These are phyloP conservation scores for Tetrapisispora pingtungensis DNA, from an alignment of 805 yeast species.

Conservation along the genomic window DNA sequence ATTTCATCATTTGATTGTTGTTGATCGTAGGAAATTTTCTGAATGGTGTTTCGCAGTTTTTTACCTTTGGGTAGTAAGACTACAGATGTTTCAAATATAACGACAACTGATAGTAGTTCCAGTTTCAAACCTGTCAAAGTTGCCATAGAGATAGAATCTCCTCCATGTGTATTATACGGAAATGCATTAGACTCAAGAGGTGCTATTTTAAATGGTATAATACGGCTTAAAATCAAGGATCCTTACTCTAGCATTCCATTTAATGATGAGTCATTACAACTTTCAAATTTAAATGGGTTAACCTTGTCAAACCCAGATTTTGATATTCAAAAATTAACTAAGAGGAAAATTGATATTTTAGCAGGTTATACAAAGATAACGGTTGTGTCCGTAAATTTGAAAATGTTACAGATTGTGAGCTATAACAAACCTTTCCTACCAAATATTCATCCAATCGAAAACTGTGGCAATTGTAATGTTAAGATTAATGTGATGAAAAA, in stretches of 20 bases:
- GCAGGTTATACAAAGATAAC: slow-evolving; percentile 36
- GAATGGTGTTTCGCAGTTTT: slow-evolving; percentile 3
- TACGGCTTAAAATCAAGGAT: slow-evolving; percentile 45
- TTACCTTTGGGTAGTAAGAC: neutral
- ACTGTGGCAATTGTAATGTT: slow-evolving; percentile 50
- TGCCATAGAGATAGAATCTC: slow-evolving; percentile 67
- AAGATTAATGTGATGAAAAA: slow-evolving; percentile 57
- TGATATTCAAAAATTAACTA: slow-evolving; percentile 7
- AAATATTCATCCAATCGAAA: slow-evolving; percentile 37
- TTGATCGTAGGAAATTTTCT: neutral
- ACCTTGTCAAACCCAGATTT: slow-evolving; percentile 10
- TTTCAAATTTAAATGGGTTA: neutral
- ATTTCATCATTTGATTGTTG: too few species aligned
- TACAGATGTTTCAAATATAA: too few species aligned
- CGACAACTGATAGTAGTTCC: neutral
- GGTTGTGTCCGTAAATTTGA: slow-evolving; percentile 49
- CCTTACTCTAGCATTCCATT: slow-evolving; percentile 14
- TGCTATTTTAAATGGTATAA: slow-evolving; percentile 70
- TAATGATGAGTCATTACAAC: slow-evolving; percentile 5
- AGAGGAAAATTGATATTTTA: slow-evolving; percentile 20
- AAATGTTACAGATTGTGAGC: slow-evolving; percentile 61
- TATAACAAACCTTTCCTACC: slow-evolving; percentile 59
- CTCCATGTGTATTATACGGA: slow-evolving; percentile 85
- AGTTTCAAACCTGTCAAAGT: slow-evolving; percentile 34
- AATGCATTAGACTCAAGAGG: slow-evolving; percentile 71